Evolutionary conservation across 176 grass and related monocot species (phyloP), one percentile per base, ranked within the genome.

Genomic region (Stipa capillata): DNA sequence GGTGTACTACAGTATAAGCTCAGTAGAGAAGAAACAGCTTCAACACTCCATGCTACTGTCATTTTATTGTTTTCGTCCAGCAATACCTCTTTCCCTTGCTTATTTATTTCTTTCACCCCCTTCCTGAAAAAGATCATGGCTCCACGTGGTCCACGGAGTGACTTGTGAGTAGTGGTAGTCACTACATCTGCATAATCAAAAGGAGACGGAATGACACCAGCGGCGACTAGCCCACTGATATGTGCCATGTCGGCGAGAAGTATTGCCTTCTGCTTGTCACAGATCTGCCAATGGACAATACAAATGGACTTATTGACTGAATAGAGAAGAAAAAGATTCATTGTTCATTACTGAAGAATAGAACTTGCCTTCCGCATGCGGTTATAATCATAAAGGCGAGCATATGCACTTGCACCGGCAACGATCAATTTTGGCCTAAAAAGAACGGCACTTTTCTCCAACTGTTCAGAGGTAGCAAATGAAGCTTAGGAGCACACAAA

Each of bases 61-160:
- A 71, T 71, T 74, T 52, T 66, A 80, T 58, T 57, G 48, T 61
- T 69, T 79, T 66, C 18, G 29, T 63, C 29, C 8, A 65, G 27
- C 6, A 25, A 29, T 59, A 95, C 97, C 92, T 99, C 88, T 68
- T 91, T 80, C 47, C 92, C 97, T 85, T 99, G 86, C 82, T 99
- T 99, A 42, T 95, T 99, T 85, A 96, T 81, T 88, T 93, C 97
- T 85, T 95, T 99, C 15, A 95, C 72, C 21, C 96, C 97, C 55
- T 99, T 99, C 82, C 90, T 89, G 85, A 86, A 99, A 80, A 99
- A 99, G 84, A 99, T 99, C 97, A 99, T 99, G 65, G 97, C 97
- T 55, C 97, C 97, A 83, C 97, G 87, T 73, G 97, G 97, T 37
- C 97, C 97, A 81, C 97, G 92, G 47, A 99, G 88, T 74, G 97